Evolutionary conservation across 768 basidiomycete genomes (phyloP).

Genomic region (Mycena floridula): DNA sequence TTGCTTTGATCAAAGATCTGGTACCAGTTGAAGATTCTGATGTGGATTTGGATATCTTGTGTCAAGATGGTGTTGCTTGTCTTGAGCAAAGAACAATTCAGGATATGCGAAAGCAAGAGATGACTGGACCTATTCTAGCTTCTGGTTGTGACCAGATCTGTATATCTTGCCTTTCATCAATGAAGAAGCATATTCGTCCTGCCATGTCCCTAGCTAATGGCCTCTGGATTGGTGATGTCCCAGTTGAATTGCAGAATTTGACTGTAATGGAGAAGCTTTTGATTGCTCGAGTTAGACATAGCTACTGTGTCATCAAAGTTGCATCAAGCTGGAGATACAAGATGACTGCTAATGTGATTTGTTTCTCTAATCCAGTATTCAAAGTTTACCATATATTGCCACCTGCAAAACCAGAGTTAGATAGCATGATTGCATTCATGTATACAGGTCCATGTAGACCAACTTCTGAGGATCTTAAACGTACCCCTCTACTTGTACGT

Average conservation of each 20-base stretch:
- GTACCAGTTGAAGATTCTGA: constrained; percentile 1
- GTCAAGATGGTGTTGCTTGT: background rate
- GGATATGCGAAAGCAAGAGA: background rate
- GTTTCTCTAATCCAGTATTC: constrained; percentile 3
- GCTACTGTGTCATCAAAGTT: background rate
- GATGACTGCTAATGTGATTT: constrained; percentile 9
- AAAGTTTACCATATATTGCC: constrained; percentile 13
- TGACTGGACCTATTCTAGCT: background rate
- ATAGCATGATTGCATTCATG: constrained; percentile 20
- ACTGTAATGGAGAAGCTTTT: constrained; percentile 15
- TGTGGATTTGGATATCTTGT: background rate
- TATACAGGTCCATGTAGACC: constrained; percentile 11
- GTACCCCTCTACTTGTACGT: constrained; percentile 22
- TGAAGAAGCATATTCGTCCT: constrained; percentile 5
- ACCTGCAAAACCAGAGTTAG: constrained; percentile 19
- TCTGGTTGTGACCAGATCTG: background rate
- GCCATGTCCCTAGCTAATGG: constrained; percentile 17
- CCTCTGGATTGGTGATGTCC: constrained; percentile 20
- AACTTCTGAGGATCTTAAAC: constrained; percentile 16
- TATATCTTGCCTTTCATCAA: background rate
- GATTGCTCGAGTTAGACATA: constrained; percentile 10
- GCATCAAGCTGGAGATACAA: constrained; percentile 8
- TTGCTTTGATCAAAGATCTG: constrained; percentile 4
- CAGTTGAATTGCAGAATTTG: constrained; percentile 9
- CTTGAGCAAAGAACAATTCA: background rate